A percentile compares a stretch with the other conserved stretches of the same genome.
These are phyloP conservation scores for Tolypocladium amazonense DNA, from an alignment of 2,329 filamentous ascomycete species.

Conservation along the genomic window DNA sequence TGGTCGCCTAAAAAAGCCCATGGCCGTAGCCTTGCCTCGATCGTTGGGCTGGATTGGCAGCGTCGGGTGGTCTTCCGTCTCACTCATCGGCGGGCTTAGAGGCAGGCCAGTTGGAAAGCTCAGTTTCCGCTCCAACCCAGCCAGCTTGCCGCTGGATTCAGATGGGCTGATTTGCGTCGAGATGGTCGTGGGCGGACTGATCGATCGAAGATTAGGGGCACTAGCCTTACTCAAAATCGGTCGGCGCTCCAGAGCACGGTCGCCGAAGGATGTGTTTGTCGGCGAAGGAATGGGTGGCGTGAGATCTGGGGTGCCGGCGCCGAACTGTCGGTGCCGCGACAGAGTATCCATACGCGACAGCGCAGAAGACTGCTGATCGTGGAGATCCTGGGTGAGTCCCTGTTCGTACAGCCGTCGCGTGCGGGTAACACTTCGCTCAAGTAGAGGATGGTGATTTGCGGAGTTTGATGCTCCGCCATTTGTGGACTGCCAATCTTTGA, in stretches of 20 bases:
- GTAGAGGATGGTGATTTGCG: conserved; percentile 24
- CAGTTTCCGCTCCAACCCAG: conserved; percentile 20
- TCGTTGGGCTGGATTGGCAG: conserved; percentile 67
- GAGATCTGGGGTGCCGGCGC: conserved; percentile 40
- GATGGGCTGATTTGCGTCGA: conserved; percentile 26
- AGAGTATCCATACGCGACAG: conserved; percentile 73
- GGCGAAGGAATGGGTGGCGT: conserved; percentile 35
- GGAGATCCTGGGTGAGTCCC: conserved; percentile 65
- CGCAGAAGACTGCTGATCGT: conserved; percentile 69
- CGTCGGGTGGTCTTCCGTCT: conserved; percentile 54
- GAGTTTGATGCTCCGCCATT: conserved; percentile 24
- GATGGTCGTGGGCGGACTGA: conserved; percentile 34
- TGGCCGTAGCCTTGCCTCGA: conserved; percentile 68
- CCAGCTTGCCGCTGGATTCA: conserved; percentile 26
- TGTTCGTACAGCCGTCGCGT: conserved; percentile 73
- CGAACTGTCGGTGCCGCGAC: conserved; percentile 47
- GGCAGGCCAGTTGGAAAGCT: conserved; percentile 24
- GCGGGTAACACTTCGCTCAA: conserved; percentile 60
- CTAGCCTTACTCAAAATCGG: conserved; percentile 46
- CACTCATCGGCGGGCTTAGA: conserved; percentile 51
- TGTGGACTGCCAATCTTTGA: conserved; percentile 38
- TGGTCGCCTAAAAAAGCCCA: conserved; percentile 56
- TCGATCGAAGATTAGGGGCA: conserved; percentile 56
- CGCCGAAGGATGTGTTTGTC: conserved; percentile 28
- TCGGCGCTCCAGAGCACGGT: conserved; percentile 36